Evolutionary conservation across 805 yeast species (phyloP), one percentile per base, ranked within the genome.

Genomic region (Nakazawaea anatomiae): DNA sequence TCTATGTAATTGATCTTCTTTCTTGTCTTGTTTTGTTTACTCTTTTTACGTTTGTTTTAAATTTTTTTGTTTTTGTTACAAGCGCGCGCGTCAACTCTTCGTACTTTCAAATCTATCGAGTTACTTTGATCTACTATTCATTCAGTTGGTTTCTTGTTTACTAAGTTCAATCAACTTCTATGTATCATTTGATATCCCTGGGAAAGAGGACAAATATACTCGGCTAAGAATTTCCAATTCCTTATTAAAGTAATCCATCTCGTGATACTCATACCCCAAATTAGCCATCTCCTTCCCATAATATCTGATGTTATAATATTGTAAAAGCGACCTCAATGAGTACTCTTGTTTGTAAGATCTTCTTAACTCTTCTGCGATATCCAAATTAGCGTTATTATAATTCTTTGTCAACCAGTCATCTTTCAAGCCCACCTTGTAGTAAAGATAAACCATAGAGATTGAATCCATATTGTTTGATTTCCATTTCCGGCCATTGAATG

Each of bases 401-500:
- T 79, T 77, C 0, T 96, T 96, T n/a, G 83, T 83, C 31, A 92
- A 74, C 98, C 98, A 92, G 54, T 83, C 85, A 62, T 92, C 99
- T 54, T 82, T 76, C 45, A 92, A 65, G 14, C 83, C 80, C 39
- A 90, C 71, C 57, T 82, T 79, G 58, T 88, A 79, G 61, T 89
- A 83, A 30, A 94, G 64, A 60, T 87, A 92, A 2, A 92, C 90
- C 54, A 88, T 83, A 0, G 97, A 89, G 4, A 92, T 87, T 44
- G 94, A 72, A 57, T 91, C 97, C 97, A 94, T 92, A 63, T 92
- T 94, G 55, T 83, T 80, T 11, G 90, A 79, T 58, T 90, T 83
- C 99, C 99, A 92, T 65, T 91, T 90, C 53, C 94, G 82, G 18
- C 97, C 97, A 60, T 89, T 91, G 67, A 85, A 89, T 0, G 97